Percentiles rank a stretch among this genome's conserved stretches.
Evolutionary conservation across 2,329 filamentous ascomycete genomes (phyloP).

Genomic region (Epicoccum nigrum): DNA sequence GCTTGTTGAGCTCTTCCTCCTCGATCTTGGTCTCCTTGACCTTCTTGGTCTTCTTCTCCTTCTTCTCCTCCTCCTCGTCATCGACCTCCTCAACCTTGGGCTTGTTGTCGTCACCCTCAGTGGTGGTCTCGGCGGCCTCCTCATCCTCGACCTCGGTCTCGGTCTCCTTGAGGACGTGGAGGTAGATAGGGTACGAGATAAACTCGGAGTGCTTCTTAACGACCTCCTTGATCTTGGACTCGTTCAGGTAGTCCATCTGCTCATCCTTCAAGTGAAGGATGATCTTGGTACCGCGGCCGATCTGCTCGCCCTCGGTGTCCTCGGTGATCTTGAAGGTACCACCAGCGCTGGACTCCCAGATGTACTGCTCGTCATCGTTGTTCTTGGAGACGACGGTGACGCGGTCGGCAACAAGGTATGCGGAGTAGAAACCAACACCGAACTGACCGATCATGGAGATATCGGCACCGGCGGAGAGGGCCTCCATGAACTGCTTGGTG

Average conservation of each 20-base stretch:
- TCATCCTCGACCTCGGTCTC: slow-evolving; percentile 99
- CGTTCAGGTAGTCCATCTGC: slow-evolving; percentile 97
- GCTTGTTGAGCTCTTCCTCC: slow-evolving; percentile 99
- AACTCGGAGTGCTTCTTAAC: slow-evolving; percentile 99
- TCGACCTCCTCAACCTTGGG: slow-evolving; percentile 93
- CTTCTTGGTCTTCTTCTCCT: slow-evolving; percentile 98
- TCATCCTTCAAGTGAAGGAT: slow-evolving; percentile 99
- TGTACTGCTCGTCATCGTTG: slow-evolving; percentile 99
- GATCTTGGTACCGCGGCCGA: slow-evolving; percentile 97
- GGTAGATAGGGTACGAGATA: slow-evolving; percentile 99
- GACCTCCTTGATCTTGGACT: slow-evolving; percentile 99
- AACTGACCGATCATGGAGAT: slow-evolving; percentile 99
- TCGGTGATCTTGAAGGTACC: slow-evolving; percentile 93
- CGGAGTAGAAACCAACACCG: slow-evolving; percentile 99
- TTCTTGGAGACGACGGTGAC: slow-evolving; percentile 97
- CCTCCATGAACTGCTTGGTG: slow-evolving; percentile 99
- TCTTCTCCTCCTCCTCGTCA: slow-evolving; percentile 83
- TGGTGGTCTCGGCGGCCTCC: slow-evolving; percentile 68
- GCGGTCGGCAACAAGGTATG: slow-evolving; percentile 97
- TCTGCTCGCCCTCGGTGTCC: slow-evolving; percentile 87
- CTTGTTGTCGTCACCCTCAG: slow-evolving; percentile 87
- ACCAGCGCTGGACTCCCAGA: slow-evolving; percentile 97
- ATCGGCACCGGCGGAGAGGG: slow-evolving; percentile 95
- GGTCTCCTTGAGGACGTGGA: slow-evolving; percentile 98
- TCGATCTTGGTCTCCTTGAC: slow-evolving; percentile 98